Evolutionary conservation across 2,329 filamentous ascomycete species (phyloP).

Genomic region (Hypomyces rosellus): DNA sequence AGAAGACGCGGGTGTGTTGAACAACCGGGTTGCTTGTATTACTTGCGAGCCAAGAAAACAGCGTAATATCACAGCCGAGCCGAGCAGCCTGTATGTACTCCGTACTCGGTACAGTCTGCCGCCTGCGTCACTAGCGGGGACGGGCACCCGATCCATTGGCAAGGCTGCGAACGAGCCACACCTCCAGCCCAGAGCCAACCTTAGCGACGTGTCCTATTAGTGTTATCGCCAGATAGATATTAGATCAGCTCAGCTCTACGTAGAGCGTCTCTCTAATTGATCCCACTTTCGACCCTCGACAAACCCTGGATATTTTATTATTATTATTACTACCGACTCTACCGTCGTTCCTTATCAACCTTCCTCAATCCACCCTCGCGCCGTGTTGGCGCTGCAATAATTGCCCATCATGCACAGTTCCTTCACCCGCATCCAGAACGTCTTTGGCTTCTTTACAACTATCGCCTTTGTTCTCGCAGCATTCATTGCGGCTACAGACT

Average conservation of each 20-base stretch:
- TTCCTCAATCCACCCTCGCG: background rate
- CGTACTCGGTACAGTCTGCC: no score
- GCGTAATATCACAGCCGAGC: no score
- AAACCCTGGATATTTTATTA: no score
- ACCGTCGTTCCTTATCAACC: no score
- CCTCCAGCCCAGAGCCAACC: background rate
- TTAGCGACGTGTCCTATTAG: slow-evolving; percentile 10
- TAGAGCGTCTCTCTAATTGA: no score
- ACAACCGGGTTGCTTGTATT: no score
- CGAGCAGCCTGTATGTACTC: no score
- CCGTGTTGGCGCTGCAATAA: slow-evolving; percentile 2
- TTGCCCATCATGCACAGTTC: slow-evolving; percentile 72
- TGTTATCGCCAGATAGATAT: background rate
- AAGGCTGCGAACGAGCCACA: slow-evolving; percentile 4
- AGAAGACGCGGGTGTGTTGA: no score
- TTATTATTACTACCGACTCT: no score
- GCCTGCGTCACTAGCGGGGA: background rate
- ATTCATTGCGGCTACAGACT: slow-evolving; percentile 73
- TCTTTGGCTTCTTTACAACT: slow-evolving; percentile 97
- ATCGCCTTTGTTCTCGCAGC: slow-evolving; percentile 76
- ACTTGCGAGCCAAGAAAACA: no score
- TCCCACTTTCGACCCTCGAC: no score
- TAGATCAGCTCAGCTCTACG: no score
- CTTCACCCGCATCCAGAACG: slow-evolving; percentile 77
- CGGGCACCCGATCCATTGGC: background rate